Evolutionary conservation across 1,139 yeast species (phyloP).

Genomic region (Hyphopichia burtonii): DNA sequence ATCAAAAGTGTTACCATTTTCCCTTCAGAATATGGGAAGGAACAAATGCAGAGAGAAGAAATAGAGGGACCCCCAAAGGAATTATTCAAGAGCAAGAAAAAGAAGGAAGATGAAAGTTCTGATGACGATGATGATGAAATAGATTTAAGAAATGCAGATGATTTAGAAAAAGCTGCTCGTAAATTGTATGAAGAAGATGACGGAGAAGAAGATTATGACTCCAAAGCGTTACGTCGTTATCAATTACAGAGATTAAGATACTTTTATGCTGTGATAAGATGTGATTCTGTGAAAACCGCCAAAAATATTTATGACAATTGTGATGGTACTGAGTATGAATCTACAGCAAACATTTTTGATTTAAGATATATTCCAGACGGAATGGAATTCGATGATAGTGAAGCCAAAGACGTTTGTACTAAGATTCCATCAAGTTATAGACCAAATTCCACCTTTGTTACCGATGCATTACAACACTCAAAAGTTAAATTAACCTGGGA

Average conservation of each 20-base stretch:
- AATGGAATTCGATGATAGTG: conserved; percentile 75
- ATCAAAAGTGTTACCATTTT: conserved; percentile 72
- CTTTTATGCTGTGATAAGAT: conserved; percentile 88
- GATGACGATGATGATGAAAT: conserved; percentile 46
- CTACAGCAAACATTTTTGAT: conserved; percentile 93
- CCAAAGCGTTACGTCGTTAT: conserved; percentile 68
- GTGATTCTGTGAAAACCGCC: conserved; percentile 76
- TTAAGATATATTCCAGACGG: conserved; percentile 90
- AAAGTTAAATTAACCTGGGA: conserved; percentile 96
- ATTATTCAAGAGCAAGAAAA: conserved; percentile 53
- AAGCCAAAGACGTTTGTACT: conserved; percentile 69
- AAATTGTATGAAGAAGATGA: conserved; percentile 70
- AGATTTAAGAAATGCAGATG: conserved; percentile 42
- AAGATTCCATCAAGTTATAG: conserved; percentile 74
- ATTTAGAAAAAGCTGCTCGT: conserved; percentile 54
- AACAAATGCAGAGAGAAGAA: conserved; percentile 88
- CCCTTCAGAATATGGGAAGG: conserved; percentile 93
- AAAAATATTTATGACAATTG: conserved; percentile 76
- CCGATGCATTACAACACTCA: conserved; percentile 92
- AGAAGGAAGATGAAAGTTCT: conserved; percentile 21
- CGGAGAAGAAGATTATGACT: conserved; percentile 71
- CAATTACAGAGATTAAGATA: conserved; percentile 87
- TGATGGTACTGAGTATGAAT: conserved; percentile 94
- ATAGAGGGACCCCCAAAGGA: conserved; percentile 91
- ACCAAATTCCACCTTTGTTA: conserved; percentile 77